phyloP scores from a whole-genome alignment of 2,329 filamentous ascomycete species.

The Ascochyta fabae region DNA sequence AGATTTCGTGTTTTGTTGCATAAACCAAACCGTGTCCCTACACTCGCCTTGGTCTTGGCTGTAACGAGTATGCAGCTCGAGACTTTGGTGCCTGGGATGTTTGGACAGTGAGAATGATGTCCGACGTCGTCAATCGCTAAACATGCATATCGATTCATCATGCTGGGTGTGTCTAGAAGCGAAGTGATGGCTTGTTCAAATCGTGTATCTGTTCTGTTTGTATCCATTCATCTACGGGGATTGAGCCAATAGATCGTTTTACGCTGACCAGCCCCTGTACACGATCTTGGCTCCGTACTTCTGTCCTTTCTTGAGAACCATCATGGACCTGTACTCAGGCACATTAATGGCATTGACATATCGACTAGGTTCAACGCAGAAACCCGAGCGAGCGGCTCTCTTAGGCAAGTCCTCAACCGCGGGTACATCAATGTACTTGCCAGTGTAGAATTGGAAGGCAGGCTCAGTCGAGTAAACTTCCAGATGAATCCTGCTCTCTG shows the following conservation, averaged over 20 bases:
- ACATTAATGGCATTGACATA: constrained; percentile 90
- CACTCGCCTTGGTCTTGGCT: too few relatives aligned
- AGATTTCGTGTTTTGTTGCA: too few relatives aligned
- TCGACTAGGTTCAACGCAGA: constrained; percentile 90
- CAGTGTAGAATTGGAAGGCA: constrained; percentile 96
- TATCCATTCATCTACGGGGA: not conserved
- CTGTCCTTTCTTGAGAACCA: constrained; percentile 82
- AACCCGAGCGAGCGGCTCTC: constrained; percentile 72
- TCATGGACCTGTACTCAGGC: constrained; percentile 78
- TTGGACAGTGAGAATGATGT: not conserved
- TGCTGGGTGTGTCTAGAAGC: not conserved
- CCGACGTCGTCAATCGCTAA: not conserved
- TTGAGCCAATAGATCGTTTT: not conserved
- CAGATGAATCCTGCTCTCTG: constrained; percentile 76
- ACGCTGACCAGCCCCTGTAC: constrained; percentile 81
- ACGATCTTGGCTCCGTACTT: constrained; percentile 81
- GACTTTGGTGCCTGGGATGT: not conserved
- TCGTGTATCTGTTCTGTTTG: not conserved
- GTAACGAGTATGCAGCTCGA: too few relatives aligned
- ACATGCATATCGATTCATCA: not conserved
- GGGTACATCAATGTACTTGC: constrained; percentile 80
- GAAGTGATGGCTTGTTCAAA: not conserved
- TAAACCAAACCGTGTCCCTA: too few relatives aligned
- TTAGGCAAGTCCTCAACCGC: constrained; percentile 65
- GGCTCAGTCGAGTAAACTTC: constrained; percentile 92